These are phyloP conservation scores for Lignosus rhinocerotis DNA, from an alignment of 1,284 basidiomycete genomes.

Conservation along the genomic window DNA sequence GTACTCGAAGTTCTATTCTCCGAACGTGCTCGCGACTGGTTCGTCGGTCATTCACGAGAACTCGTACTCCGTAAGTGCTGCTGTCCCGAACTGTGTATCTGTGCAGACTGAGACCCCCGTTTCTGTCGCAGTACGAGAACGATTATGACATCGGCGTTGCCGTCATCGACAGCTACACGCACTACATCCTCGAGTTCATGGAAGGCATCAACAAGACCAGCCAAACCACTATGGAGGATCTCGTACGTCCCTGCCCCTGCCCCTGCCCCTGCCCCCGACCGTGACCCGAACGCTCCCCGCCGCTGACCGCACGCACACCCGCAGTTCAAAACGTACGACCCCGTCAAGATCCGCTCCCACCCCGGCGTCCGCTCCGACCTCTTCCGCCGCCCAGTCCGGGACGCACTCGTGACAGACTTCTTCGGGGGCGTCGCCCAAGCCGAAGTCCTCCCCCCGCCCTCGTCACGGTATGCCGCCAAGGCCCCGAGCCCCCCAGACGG, in stretches of 20 bases:
- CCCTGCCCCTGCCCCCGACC: no score
- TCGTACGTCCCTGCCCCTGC: conserved; percentile 56
- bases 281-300: background rate
- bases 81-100: background rate
- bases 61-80: conserved; percentile 81
- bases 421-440: conserved; percentile 91
- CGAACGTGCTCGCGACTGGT: conserved; percentile 93
- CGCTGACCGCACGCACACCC: background rate
- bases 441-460: conserved; percentile 48
- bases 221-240: conserved; percentile 77
- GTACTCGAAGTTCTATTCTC: conserved; percentile 94
- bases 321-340: conserved; percentile 83
- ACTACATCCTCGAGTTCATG: conserved; percentile 89
- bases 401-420: conserved; percentile 91
- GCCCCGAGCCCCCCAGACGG: background rate
- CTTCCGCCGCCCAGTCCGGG: conserved; percentile 66
- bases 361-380: conserved; percentile 88
- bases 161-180: conserved; percentile 94
- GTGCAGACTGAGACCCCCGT: background rate
- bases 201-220: conserved; percentile 92
- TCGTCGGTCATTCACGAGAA: conserved; percentile 88
- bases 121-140: conserved; percentile 72
- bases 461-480: background rate
- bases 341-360: conserved; percentile 76
- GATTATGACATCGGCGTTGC: conserved; percentile 94